phyloP scores from a whole-genome alignment of 805 yeast genomes.

The Schwanniomyces polymorphus region DNA sequence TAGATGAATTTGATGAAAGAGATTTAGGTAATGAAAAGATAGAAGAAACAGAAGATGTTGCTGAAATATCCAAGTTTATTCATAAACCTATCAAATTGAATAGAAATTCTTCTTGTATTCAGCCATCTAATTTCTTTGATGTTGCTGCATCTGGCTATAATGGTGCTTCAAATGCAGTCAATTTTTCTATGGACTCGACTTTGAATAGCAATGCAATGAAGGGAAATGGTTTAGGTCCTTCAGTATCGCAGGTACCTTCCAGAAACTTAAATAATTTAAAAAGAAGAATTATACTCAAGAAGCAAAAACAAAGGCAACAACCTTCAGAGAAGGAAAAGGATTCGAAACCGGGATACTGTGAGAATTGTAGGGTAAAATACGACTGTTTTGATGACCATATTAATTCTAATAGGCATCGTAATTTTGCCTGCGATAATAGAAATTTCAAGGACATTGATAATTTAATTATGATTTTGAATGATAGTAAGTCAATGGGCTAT shows the following conservation, averaged over 20 bases:
- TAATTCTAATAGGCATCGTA: slow-evolving; percentile 64
- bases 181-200: slow-evolving; percentile 40
- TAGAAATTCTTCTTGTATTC: slow-evolving; percentile 41
- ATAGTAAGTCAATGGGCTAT: slow-evolving; percentile 42
- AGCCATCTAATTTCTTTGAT: slow-evolving; percentile 41
- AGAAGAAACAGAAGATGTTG: slow-evolving; percentile 2
- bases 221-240: slow-evolving; percentile 64
- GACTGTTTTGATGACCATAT: slow-evolving; percentile 80
- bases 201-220: slow-evolving; percentile 32
- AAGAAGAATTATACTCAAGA: slow-evolving; percentile 44
- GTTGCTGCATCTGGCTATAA: slow-evolving; percentile 46
- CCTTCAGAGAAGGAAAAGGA: slow-evolving; percentile 27
- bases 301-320: slow-evolving; percentile 20
- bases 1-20: slow-evolving; percentile 11
- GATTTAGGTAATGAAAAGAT: slow-evolving; percentile 10
- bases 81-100: slow-evolving; percentile 23
- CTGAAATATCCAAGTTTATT: slow-evolving; percentile 4
- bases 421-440: slow-evolving; percentile 69
- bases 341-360: slow-evolving; percentile 79
- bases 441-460: slow-evolving; percentile 80
- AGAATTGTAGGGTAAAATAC: slow-evolving; percentile 84
- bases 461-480: slow-evolving; percentile 54
- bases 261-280: slow-evolving; percentile 50
- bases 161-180: slow-evolving; percentile 45
- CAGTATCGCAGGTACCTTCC: slow-evolving; percentile 55